These are phyloP conservation scores for Pinus albicaulis DNA, from an alignment of 75 land plant species.

Conservation along the genomic window DNA sequence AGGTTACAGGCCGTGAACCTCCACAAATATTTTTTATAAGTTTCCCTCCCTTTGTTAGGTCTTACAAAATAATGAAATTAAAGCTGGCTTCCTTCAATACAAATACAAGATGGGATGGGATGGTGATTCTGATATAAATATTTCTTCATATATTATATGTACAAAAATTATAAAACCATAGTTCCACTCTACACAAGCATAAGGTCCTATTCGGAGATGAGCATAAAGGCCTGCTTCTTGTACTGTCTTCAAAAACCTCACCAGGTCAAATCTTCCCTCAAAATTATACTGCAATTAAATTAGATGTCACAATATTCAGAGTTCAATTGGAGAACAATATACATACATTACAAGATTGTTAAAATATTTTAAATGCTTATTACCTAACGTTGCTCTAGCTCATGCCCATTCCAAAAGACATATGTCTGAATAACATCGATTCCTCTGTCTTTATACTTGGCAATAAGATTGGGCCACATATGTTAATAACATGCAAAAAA, in stretches of 20 bases:
- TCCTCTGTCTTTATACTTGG: constrained; percentile 29
- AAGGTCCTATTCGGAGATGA: constrained; percentile 72
- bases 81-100: no score
- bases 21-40: no score
- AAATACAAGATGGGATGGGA: no score
- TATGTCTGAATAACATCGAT: constrained; percentile 30
- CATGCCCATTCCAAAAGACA: constrained; percentile 39
- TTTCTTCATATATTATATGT: not conserved
- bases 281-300: constrained; percentile 45
- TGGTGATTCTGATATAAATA: no score
- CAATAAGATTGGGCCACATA: constrained; percentile 43
- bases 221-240: constrained; percentile 61
- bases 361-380: not conserved
- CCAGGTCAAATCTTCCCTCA: constrained; percentile 58
- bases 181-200: constrained; percentile 81
- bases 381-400: constrained; percentile 26
- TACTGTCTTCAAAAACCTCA: constrained; percentile 50
- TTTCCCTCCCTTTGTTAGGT: no score
- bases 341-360: no score
- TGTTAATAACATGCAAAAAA: no score
- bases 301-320: no score
- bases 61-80: no score
- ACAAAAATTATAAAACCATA: constrained; percentile 35
- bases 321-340: no score
- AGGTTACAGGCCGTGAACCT: no score